A percentile compares a stretch with the other conserved stretches of the same genome.
phyloP scores from a whole-genome alignment of 2,329 filamentous ascomycete species.

The Coniochaeta sp. region DNA sequence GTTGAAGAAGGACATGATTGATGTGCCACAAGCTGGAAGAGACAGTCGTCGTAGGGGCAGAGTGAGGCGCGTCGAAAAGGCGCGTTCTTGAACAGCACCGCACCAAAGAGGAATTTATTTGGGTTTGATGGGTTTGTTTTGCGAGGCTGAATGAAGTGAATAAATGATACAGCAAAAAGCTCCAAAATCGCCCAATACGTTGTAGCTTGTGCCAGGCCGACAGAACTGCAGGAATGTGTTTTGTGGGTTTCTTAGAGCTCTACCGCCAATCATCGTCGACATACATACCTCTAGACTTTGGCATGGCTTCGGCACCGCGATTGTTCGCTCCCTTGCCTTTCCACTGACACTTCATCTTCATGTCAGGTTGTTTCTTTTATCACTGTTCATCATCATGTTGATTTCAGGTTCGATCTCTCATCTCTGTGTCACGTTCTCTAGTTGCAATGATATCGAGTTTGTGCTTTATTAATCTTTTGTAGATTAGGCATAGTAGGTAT shows the following conservation, averaged over 20 bases:
- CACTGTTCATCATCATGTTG: no score
- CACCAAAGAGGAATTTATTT: not conserved
- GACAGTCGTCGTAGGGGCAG: no score
- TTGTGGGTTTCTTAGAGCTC: not conserved
- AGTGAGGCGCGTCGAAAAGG: not conserved
- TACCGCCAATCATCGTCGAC: not conserved
- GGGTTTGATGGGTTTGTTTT: not conserved
- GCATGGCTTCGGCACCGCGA: no score
- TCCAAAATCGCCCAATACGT: no score
- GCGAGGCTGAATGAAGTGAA: conserved; percentile 1
- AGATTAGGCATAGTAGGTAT: not conserved
- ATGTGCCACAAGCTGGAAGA: not conserved
- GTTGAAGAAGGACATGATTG: not conserved
- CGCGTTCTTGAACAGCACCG: not conserved
- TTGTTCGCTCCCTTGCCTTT: no score
- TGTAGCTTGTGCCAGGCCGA: not conserved
- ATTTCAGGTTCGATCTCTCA: no score
- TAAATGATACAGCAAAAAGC: no score
- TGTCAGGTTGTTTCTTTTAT: no score
- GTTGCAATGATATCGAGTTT: no score
- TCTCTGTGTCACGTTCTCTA: no score
- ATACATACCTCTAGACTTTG: no score
- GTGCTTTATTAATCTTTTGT: not conserved
- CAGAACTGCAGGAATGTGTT: not conserved
- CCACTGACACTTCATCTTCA: no score